These are phyloP conservation scores for Sphagnurus paluster DNA, from an alignment of 1,284 basidiomycete species.

Conservation along the genomic window DNA sequence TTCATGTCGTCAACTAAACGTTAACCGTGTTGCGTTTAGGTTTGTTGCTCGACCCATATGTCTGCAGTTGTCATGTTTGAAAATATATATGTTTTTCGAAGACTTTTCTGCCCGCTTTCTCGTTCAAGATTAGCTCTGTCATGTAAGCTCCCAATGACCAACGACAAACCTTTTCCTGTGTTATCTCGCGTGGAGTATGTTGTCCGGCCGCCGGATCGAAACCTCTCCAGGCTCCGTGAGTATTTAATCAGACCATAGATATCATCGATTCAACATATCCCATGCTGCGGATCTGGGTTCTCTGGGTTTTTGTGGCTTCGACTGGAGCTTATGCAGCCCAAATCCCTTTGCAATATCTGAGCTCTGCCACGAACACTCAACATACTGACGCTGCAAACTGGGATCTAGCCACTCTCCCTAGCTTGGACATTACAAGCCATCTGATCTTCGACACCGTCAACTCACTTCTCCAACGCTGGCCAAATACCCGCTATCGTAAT, in stretches of 20 bases:
- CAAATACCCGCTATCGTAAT: constrained; percentile 49
- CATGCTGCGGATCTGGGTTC: constrained; percentile 2
- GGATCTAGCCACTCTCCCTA: background rate
- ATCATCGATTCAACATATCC: too few relatives aligned
- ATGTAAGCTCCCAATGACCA: too few relatives aligned
- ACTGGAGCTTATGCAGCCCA: constrained; percentile 1
- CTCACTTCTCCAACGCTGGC: constrained; percentile 49
- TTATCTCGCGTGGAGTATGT: too few relatives aligned
- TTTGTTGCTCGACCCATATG: background rate
- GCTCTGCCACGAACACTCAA: background rate
- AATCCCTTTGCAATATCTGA: background rate
- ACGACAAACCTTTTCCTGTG: too few relatives aligned
- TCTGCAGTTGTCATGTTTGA: background rate
- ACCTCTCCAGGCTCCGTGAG: too few relatives aligned
- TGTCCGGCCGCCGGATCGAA: too few relatives aligned
- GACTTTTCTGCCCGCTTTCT: too few relatives aligned
- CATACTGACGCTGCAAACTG: background rate
- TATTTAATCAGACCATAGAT: too few relatives aligned
- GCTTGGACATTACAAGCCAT: constrained; percentile 29
- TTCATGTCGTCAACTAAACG: constrained; percentile 1
- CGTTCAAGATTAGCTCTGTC: too few relatives aligned
- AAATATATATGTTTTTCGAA: too few relatives aligned
- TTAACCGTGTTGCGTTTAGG: constrained; percentile 15
- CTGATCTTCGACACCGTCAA: constrained; percentile 43
- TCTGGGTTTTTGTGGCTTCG: constrained; percentile 1